Percentiles rank a stretch among this genome's conserved stretches.
Conservation (phyloP, 2,329 filamentous ascomycete genomes). For the Dactylellina leptospora region DNA sequence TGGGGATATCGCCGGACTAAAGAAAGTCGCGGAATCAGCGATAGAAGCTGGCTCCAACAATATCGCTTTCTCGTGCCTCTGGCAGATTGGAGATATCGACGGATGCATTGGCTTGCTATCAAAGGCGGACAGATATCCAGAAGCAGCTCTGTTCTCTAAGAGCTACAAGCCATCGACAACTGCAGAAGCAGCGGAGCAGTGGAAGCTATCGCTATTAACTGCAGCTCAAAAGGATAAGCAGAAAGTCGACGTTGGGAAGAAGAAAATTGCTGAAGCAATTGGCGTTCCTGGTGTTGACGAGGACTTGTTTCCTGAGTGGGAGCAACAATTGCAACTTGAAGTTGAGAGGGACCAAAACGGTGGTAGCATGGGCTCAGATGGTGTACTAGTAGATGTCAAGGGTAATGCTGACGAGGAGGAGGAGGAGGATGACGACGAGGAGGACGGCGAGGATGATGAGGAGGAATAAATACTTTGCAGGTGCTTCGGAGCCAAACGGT, state of each 20-base stretch:
- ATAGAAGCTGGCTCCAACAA: constrained; percentile 83
- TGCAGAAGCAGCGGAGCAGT: constrained; percentile 72
- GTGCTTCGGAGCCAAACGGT: background rate
- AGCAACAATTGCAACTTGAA: constrained; percentile 85
- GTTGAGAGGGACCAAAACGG: constrained; percentile 65
- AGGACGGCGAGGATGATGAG: constrained; percentile 51
- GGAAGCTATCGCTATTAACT: constrained; percentile 75
- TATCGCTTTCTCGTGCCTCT: constrained; percentile 87
- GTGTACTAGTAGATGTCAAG: constrained; percentile 60
- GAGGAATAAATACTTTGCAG: constrained; percentile 50
- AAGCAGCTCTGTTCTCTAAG: constrained; percentile 90
- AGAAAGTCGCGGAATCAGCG: constrained; percentile 76
- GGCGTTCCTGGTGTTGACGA: constrained; percentile 82
- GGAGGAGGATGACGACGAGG: constrained; percentile 55
- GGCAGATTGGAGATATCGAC: constrained; percentile 84
- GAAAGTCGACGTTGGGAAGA: constrained; percentile 65
- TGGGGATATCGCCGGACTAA: constrained; percentile 77
- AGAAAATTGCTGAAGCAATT: constrained; percentile 81
- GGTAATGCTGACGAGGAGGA: constrained; percentile 59
- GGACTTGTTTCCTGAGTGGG: constrained; percentile 96
- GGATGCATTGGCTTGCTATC: constrained; percentile 81
- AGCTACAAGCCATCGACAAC: constrained; percentile 90
- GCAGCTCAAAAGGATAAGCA: constrained; percentile 74
- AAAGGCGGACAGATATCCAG: constrained; percentile 79
- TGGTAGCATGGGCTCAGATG: constrained; percentile 61